These are phyloP conservation scores for Collybia nuda DNA, from an alignment of 768 basidiomycete genomes.

Conservation along the genomic window DNA sequence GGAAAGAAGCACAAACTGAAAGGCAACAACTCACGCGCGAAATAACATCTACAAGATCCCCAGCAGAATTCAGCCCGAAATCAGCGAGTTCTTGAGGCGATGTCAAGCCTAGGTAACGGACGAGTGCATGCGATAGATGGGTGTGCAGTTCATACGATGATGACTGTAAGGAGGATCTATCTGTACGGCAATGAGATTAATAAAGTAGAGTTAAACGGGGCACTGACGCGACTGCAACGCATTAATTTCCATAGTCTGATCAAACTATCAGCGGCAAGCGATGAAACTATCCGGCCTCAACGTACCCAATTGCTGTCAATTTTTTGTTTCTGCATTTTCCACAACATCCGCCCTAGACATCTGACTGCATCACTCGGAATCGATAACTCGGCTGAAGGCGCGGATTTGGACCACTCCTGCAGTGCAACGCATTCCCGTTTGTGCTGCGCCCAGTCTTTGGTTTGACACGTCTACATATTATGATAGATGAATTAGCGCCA, in stretches of 20 bases:
- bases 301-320: slow-evolving; percentile 57
- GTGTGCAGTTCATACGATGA: slow-evolving; percentile 56
- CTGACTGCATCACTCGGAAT: slow-evolving; percentile 80
- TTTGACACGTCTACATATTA: slow-evolving; percentile 61
- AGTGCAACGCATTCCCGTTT: slow-evolving; percentile 78
- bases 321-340: slow-evolving; percentile 59
- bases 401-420: slow-evolving; percentile 50
- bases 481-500: no score
- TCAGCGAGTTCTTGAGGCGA: slow-evolving; percentile 58
- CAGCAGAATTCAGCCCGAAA: slow-evolving; percentile 55
- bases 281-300: neutral
- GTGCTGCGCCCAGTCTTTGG: slow-evolving; percentile 70
- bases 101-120: slow-evolving; percentile 64
- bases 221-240: slow-evolving; percentile 79
- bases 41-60: slow-evolving; percentile 67
- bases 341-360: slow-evolving; percentile 74
- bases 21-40: slow-evolving; percentile 55
- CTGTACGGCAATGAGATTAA: slow-evolving; percentile 28
- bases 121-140: slow-evolving; percentile 71
- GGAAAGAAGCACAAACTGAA: neutral
- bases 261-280: slow-evolving; percentile 1
- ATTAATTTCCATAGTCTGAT: slow-evolving; percentile 62
- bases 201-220: slow-evolving; percentile 11
- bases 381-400: slow-evolving; percentile 43
- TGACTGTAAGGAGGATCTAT: slow-evolving; percentile 52